These are phyloP conservation scores for Durusdinium trenchii DNA, from an alignment of 73 alveolate genomes.

Conservation along the genomic window DNA sequence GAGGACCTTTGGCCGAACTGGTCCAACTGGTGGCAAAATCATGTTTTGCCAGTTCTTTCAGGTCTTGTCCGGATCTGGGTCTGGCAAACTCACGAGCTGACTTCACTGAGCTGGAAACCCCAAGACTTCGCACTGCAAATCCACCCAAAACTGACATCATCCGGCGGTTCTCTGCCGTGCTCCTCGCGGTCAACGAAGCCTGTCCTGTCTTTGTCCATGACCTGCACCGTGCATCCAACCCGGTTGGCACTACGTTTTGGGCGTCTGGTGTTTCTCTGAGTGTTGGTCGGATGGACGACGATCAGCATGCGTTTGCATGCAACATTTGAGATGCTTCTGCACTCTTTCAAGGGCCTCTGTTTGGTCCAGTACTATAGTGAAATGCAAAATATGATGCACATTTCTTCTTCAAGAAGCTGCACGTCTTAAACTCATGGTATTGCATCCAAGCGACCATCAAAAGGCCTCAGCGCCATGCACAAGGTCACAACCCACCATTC, in stretches of 20 bases:
- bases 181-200: conserved; percentile 92
- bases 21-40: no score
- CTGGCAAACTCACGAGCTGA: no score
- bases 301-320: not conserved
- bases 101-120: no score
- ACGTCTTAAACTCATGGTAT: not conserved
- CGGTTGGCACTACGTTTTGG: not conserved
- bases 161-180: not conserved
- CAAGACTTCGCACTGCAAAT: no score
- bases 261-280: not conserved
- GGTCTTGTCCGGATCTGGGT: no score
- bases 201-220: conserved; percentile 86
- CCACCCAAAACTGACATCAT: not conserved
- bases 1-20: no score
- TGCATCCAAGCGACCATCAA: conserved; percentile 36
- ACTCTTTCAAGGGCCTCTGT: not conserved
- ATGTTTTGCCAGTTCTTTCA: no score
- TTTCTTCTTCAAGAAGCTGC: no score
- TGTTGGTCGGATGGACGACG: no score
- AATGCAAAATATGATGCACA: no score
- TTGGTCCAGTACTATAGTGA: no score
- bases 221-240: not conserved
- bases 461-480: not conserved
- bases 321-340: not conserved
- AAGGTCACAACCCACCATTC: not conserved